Base-by-base conservation (phyloP, 805 yeast species). In the Starmera amethionina region DNA sequence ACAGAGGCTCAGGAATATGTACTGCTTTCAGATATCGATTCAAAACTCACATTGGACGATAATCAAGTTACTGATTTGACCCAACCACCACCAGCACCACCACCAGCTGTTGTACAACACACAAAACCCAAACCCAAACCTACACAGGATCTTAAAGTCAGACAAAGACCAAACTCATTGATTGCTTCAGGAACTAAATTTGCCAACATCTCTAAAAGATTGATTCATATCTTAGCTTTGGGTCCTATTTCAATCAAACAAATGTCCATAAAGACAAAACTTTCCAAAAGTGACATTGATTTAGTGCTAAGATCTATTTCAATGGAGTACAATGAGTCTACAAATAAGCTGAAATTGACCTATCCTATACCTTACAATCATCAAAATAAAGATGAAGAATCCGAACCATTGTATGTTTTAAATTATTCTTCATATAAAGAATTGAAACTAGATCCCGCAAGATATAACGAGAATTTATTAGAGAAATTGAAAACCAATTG, bases 181-280 rank as follows among this genome's bases (percentile, higher is more conserved):
- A 18, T 40, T n/a, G 37, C 52, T 43, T 34, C 56, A 3, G 41
- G 51, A 11, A 47, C 48, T 35, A 42, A 52, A 25, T 39, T 49
- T 30, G 37, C 49, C 15, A 46, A 51, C 14, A 48, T 54, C 22
- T 41, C 52, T n/a, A 54, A 47, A 47, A 65, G 70, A 39, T 58
- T 73, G 32, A 48, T 72, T 18, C 70, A 70, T 45, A 52, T 68
- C 22, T 48, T 74, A 31, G 74, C 79, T 1, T 52, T 73, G 34
- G 79, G 76, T 1, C 77, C 79, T 2, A 53, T 58, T 14, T 50
- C 72, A 1, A 45, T 54, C 2, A 47, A 51, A 3, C 56, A 56
- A 2, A 47, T 73, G 11, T 43, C 57, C 8, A 45, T 46, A 29
- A 51, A 56, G 18, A 54, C 64, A 1, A 59, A 59, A 37, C 43